phyloP scores from a whole-genome alignment of 1,284 basidiomycete genomes.

The Lignosus rhinocerotis region DNA sequence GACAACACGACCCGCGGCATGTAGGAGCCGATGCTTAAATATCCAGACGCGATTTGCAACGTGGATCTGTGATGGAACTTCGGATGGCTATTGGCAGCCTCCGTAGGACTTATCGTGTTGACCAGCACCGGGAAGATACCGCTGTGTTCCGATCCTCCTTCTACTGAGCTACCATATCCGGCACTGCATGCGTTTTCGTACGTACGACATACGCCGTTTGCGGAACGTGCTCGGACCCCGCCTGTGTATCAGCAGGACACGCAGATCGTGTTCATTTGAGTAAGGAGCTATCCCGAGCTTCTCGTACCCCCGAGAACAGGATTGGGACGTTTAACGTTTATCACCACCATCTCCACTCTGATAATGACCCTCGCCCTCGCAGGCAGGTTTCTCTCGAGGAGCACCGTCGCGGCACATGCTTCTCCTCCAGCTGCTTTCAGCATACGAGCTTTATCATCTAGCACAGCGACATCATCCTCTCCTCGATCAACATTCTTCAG shows the following conservation, averaged over 20 bases:
- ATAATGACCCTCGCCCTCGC: conserved; percentile 7
- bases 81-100: background rate
- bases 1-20: no score
- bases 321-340: background rate
- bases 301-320: background rate
- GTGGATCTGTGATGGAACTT: no score
- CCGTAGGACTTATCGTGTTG: no score
- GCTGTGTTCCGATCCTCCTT: conserved; percentile 1
- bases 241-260: background rate
- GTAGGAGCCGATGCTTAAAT: background rate
- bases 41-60: background rate
- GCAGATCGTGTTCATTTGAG: conserved; percentile 2
- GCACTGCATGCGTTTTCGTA: conserved; percentile 8
- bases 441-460: background rate
- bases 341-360: background rate
- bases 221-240: no score
- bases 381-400: conserved; percentile 2
- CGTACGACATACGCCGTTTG: conserved; percentile 6
- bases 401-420: background rate
- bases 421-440: background rate
- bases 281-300: background rate
- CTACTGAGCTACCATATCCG: background rate
- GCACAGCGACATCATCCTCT: background rate
- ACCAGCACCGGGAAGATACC: background rate
- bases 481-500: conserved; percentile 2